phyloP scores from a whole-genome alignment of 2,329 filamentous ascomycete genomes.

The Didymellaceae sp. region DNA sequence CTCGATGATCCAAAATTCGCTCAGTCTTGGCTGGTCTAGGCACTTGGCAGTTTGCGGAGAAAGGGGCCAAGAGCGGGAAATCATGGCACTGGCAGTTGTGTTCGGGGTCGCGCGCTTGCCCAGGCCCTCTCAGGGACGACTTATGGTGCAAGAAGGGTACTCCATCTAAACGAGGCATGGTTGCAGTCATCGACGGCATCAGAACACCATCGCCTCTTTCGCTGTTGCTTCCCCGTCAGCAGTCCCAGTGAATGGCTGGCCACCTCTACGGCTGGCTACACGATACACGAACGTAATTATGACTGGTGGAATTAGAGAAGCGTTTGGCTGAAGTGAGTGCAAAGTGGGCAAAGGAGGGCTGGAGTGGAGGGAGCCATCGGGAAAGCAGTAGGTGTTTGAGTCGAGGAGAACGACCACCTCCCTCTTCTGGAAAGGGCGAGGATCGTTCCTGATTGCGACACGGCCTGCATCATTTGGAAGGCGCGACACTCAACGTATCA shows the following conservation, averaged over 20 bases:
- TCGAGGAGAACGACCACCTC: conserved; percentile 8
- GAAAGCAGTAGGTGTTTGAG: conserved; percentile 4
- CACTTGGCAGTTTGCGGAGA: conserved; percentile 19
- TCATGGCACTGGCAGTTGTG: conserved; percentile 15
- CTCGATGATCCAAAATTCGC: conserved; percentile 16
- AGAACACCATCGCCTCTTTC: background rate
- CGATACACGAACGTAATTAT: background rate
- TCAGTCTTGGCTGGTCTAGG: conserved; percentile 15
- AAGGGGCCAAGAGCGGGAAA: conserved; percentile 18
- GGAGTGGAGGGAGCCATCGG: background rate
- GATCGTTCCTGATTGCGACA: conserved; percentile 18
- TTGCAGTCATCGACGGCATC: background rate
- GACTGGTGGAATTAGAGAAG: background rate
- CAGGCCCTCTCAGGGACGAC: background rate
- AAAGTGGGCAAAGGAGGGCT: background rate
- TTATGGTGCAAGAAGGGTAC: background rate
- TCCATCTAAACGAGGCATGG: background rate
- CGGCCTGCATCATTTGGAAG: conserved; percentile 4
- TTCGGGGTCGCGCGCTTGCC: conserved; percentile 7
- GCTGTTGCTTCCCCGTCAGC: background rate
- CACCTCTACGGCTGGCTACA: background rate
- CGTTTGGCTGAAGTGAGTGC: background rate
- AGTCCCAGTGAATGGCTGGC: background rate
- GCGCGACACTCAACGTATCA: conserved; percentile 14
- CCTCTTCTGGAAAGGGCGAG: conserved; percentile 8